These are phyloP conservation scores for Zelopaecilomyces penicillatus DNA, from an alignment of 2,329 filamentous ascomycete genomes.

Conservation along the genomic window DNA sequence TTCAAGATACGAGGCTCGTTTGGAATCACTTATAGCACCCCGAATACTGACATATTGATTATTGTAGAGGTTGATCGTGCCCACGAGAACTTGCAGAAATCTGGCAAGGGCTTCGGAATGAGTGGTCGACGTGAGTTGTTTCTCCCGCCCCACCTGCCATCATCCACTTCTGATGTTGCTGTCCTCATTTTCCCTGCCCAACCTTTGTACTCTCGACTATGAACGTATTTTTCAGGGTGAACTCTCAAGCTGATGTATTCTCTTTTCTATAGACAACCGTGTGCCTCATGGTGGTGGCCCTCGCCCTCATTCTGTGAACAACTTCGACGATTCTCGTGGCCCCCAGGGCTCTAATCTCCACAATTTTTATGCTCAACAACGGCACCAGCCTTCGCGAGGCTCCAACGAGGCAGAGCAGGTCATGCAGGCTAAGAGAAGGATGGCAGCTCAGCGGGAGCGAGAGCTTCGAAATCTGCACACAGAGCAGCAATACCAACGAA, in stretches of 20 bases:
- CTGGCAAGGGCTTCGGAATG: constrained; percentile 78
- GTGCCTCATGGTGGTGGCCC: constrained; percentile 53
- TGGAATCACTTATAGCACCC: no score
- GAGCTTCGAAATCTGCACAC: constrained; percentile 99
- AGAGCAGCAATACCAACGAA: constrained; percentile 99
- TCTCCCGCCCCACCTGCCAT: constrained; percentile 10
- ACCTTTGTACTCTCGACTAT: background rate
- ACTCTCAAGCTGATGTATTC: no score
- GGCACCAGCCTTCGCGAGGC: constrained; percentile 78
- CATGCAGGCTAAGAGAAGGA: constrained; percentile 97
- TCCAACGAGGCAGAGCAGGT: constrained; percentile 91
- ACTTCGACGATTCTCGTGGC: constrained; percentile 65
- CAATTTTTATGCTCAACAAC: constrained; percentile 89
- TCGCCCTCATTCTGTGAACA: constrained; percentile 77
- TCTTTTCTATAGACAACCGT: constrained; percentile 54
- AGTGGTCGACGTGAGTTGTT: constrained; percentile 73
- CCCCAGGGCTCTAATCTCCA: constrained; percentile 71
- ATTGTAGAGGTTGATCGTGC: constrained; percentile 84
- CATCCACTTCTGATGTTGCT: background rate
- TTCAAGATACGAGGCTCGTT: no score
- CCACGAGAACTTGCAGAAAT: constrained; percentile 92
- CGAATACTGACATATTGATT: background rate
- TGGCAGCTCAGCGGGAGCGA: constrained; percentile 97
- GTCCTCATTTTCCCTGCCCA: background rate
- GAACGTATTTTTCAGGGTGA: background rate